These are phyloP conservation scores for Stevia rebaudiana DNA, from an alignment of 140 eudicot species.

Conservation along the genomic window DNA sequence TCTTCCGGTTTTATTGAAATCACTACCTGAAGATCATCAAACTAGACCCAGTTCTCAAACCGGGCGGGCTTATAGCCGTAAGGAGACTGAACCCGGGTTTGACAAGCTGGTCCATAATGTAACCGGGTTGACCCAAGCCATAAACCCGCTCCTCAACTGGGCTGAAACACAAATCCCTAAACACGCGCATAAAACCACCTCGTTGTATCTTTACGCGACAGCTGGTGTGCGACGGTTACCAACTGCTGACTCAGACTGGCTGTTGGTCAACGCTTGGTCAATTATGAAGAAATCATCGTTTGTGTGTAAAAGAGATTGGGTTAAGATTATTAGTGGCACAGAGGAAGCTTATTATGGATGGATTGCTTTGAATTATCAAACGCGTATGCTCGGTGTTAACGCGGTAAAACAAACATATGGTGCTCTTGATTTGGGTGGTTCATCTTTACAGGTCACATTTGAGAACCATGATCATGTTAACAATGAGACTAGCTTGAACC, in stretches of 20 bases:
- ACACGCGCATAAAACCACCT: constrained; percentile 66
- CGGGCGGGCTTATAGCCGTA: constrained; percentile 89
- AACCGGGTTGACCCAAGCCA: constrained; percentile 73
- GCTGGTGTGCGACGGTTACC: constrained; percentile 97
- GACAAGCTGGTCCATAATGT: constrained; percentile 75
- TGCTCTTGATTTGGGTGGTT: constrained; percentile 97
- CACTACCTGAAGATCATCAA: constrained; percentile 50
- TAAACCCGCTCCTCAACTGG: constrained; percentile 80
- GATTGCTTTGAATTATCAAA: constrained; percentile 94
- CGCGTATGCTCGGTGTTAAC: constrained; percentile 55
- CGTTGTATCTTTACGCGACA: constrained; percentile 85
- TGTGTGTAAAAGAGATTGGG: constrained; percentile 76
- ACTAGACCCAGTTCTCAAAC: constrained; percentile 50
- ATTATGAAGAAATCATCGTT: constrained; percentile 70
- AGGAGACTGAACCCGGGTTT: constrained; percentile 95
- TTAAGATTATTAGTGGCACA: constrained; percentile 74
- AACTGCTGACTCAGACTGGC: constrained; percentile 78
- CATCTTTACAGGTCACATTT: constrained; percentile 91
- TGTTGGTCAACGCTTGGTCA: constrained; percentile 64
- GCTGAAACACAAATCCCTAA: constrained; percentile 85
- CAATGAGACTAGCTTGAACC: constrained; percentile 59
- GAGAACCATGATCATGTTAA: constrained; percentile 46
- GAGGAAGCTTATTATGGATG: constrained; percentile 99
- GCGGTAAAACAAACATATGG: constrained; percentile 75
- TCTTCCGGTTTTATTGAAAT: constrained; percentile 62